Conservation (phyloP, 441 rosid species). For the Populus hybrid region DNA sequence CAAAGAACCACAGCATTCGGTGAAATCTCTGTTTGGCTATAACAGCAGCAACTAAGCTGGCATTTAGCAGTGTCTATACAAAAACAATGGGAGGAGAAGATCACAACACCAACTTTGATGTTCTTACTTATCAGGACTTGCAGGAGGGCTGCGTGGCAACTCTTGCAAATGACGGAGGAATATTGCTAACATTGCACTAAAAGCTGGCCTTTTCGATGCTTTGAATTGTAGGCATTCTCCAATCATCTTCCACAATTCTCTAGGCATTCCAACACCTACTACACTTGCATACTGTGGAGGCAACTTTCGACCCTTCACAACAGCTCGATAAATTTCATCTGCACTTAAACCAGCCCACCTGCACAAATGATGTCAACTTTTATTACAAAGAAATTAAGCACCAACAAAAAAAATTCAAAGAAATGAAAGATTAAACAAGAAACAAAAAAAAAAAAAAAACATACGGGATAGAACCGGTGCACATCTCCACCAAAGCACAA, state of each 20-base stretch:
- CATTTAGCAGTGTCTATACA: neutral
- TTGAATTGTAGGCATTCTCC: conserved; percentile 97
- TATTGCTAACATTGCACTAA: conserved; percentile 85
- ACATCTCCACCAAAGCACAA: conserved; percentile 98
- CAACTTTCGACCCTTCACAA: conserved; percentile 76
- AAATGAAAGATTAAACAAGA: conserved; percentile 5
- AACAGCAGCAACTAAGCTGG: neutral
- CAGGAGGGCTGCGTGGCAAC: conserved; percentile 91
- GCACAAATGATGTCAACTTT: conserved; percentile 30
- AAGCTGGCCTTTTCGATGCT: conserved; percentile 85
- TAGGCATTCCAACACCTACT: conserved; percentile 95
- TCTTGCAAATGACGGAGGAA: conserved; percentile 94
- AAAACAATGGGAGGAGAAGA: neutral
- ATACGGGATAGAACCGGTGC: conserved; percentile 98
- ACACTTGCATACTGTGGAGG: conserved; percentile 99
- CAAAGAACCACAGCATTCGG: conserved; percentile 9
- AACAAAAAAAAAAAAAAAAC: conserved; percentile 30
- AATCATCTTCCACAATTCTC: conserved; percentile 98
- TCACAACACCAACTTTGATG: conserved; percentile 11
- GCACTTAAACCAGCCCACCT: conserved; percentile 97
- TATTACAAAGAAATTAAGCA: conserved; percentile 8
- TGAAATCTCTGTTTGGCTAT: conserved; percentile 4
- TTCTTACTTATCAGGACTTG: conserved; percentile 90
- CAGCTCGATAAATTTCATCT: conserved; percentile 92
- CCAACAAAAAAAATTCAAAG: neutral